A percentile compares a stretch with the other conserved stretches of the same genome.
Evolutionary conservation across 441 rosid genomes (phyloP).

Genomic region (Hura crepitans): DNA sequence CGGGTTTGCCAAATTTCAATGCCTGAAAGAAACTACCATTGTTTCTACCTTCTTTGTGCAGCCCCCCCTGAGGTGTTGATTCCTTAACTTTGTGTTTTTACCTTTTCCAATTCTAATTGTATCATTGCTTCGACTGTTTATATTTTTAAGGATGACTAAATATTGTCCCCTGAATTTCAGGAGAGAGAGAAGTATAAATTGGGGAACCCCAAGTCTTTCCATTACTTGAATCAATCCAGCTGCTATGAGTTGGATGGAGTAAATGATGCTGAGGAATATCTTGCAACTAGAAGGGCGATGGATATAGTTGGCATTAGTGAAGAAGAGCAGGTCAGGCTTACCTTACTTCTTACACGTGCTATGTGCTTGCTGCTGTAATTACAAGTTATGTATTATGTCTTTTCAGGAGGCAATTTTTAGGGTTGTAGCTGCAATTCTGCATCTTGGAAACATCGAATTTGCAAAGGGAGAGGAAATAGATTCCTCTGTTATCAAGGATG

Average conservation of each 20-base stretch:
- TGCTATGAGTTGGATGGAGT: slow-evolving; percentile 86
- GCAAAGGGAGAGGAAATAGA: slow-evolving; percentile 86
- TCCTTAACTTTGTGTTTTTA: slow-evolving; percentile 19
- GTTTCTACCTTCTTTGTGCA: slow-evolving; percentile 96
- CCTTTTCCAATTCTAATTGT: not conserved
- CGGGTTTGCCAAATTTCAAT: slow-evolving; percentile 98
- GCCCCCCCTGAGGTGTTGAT: slow-evolving; percentile 91
- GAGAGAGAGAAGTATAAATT: slow-evolving; percentile 80
- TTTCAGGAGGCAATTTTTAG: slow-evolving; percentile 91
- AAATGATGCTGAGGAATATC: slow-evolving; percentile 86
- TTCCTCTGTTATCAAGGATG: slow-evolving; percentile 93
- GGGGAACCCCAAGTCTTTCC: slow-evolving; percentile 64
- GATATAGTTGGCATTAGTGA: slow-evolving; percentile 96
- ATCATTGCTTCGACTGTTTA: slow-evolving; percentile 3
- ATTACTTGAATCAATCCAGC: slow-evolving; percentile 88
- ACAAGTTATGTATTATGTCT: slow-evolving; percentile 22
- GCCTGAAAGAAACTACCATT: slow-evolving; percentile 99
- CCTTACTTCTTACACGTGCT: slow-evolving; percentile 14
- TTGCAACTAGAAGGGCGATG: slow-evolving; percentile 99
- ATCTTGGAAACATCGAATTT: slow-evolving; percentile 91
- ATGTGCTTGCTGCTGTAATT: slow-evolving; percentile 24
- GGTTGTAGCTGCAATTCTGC: slow-evolving; percentile 96
- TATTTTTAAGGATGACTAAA: slow-evolving; percentile 20
- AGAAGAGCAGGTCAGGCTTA: slow-evolving; percentile 80
- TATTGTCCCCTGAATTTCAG: slow-evolving; percentile 39